Base-by-base conservation (phyloP, 176 grass and related monocot genomes). In the Dactylis glomerata region DNA sequence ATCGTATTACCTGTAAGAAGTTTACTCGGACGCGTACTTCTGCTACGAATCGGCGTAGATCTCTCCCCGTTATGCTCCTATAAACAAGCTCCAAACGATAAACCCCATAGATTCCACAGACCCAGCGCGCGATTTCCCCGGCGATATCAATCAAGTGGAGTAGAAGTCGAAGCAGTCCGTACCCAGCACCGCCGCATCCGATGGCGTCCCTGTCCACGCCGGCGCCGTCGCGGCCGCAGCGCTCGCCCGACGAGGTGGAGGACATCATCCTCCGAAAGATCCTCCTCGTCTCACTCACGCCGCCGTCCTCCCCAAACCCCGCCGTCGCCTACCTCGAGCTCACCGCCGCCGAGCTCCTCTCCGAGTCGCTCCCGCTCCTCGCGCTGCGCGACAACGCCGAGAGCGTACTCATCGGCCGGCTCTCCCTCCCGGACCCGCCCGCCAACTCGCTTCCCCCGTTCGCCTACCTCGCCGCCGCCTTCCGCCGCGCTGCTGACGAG, bases 201-300 rank as follows among this genome's bases (percentile, higher is more conserved):
- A 68, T 90, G 89, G 56, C 85, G 47, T 80, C 71, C 76, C 82
- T 66, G 31, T 72, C 87, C 58, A 63, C 93, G 73, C 59, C 85
- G 70, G 57, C 92, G 78, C 68, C 83, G 42, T 57, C 96, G 80
- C 94, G 89, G 49, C 89, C 85, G 36, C 93, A 98, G 85, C 89
- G 96, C 78, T 86, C 93, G 8, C 87, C 89, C 1, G 89, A 87
- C 54, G 96, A 98, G 89, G 91, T 98, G 63, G 93, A 96, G 83
- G 96, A 98, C 87, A 92, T 96, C 77, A 96, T 98, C 85, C 91
- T 96, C 74, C 96, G 96, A 56, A 98, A 98, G 90, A 94, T 98
- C 87, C 88, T 98, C 51, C 96, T 96, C 91, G 91, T 98, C 83
- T 73, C 91, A 68, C 93, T 98, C 85, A 62, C 83, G 47, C 84